Conservation (phyloP, 371 early-diverging fungal species). For the Encephalitozoon intestinalis region DNA sequence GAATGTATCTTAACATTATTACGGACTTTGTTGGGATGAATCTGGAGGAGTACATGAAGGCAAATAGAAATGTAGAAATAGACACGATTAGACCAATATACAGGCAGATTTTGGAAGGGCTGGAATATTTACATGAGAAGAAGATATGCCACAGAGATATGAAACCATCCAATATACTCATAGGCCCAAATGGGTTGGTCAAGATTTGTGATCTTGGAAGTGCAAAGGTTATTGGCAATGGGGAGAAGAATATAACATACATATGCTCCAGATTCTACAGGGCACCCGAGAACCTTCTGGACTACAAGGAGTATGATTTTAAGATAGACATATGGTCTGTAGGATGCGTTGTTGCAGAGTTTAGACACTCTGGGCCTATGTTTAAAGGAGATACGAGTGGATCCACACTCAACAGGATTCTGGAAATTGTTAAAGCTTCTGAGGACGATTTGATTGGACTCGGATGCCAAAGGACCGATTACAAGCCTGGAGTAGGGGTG, state of each 20-base stretch:
- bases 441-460: neutral
- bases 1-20: conserved; percentile 45
- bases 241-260: conserved; percentile 88
- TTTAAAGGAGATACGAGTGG: conserved; percentile 26
- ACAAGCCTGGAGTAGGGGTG: conserved; percentile 4
- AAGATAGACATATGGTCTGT: conserved; percentile 64
- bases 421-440: neutral
- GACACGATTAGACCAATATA: conserved; percentile 64
- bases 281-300: conserved; percentile 91
- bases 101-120: conserved; percentile 72
- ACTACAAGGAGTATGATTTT: conserved; percentile 80
- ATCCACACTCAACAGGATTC: conserved; percentile 14
- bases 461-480: neutral
- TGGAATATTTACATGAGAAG: conserved; percentile 80
- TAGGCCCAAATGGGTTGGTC: conserved; percentile 65
- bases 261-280: conserved; percentile 95
- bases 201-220: conserved; percentile 88
- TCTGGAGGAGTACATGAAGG: conserved; percentile 27
- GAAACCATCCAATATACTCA: conserved; percentile 78
- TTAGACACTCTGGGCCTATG: neutral
- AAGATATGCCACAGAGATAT: conserved; percentile 93
- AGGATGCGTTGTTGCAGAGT: conserved; percentile 27
- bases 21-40: conserved; percentile 47
- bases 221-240: conserved; percentile 80
- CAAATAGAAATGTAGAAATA: neutral